Evolutionary conservation across 1,284 basidiomycete species (phyloP).

Genomic region (Schizopora paradoxa): DNA sequence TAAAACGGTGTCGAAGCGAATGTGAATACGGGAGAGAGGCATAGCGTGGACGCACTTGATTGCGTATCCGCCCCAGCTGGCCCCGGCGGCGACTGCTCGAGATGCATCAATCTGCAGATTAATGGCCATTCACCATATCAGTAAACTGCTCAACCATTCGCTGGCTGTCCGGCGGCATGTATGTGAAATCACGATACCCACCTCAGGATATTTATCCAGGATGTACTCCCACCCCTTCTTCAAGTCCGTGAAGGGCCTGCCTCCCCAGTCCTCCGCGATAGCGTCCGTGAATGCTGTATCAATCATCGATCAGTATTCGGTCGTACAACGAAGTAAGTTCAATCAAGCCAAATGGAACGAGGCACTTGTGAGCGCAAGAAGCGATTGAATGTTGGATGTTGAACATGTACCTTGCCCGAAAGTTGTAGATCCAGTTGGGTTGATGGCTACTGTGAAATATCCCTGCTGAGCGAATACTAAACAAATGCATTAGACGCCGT

Average conservation of each 20-base stretch:
- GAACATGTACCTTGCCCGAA: conserved; percentile 90
- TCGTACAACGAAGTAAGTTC: neutral
- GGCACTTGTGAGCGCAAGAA: no score
- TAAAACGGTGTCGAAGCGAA: no score
- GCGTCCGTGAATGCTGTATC: conserved; percentile 71
- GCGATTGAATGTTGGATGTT: no score
- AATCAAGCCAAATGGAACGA: no score
- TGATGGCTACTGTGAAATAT: conserved; percentile 80
- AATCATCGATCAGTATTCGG: neutral
- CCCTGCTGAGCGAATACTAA: conserved; percentile 77
- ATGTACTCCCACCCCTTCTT: conserved; percentile 71
- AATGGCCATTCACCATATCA: neutral
- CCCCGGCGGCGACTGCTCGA: conserved; percentile 76
- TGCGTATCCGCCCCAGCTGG: conserved; percentile 79
- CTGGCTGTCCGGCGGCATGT: no score
- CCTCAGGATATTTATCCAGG: conserved; percentile 68
- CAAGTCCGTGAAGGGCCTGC: conserved; percentile 80
- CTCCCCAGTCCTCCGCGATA: conserved; percentile 78
- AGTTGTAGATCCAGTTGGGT: conserved; percentile 85
- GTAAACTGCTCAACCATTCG: neutral
- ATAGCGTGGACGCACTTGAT: conserved; percentile 74
- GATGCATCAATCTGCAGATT: conserved; percentile 65
- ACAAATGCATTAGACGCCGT: neutral
- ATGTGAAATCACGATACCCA: conserved; percentile 25
- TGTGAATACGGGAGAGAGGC: neutral